A percentile compares a stretch with the other conserved stretches of the same genome.
Conservation (phyloP, 164 flowering plant genomes). For the Chloranthus sessilifolius region DNA sequence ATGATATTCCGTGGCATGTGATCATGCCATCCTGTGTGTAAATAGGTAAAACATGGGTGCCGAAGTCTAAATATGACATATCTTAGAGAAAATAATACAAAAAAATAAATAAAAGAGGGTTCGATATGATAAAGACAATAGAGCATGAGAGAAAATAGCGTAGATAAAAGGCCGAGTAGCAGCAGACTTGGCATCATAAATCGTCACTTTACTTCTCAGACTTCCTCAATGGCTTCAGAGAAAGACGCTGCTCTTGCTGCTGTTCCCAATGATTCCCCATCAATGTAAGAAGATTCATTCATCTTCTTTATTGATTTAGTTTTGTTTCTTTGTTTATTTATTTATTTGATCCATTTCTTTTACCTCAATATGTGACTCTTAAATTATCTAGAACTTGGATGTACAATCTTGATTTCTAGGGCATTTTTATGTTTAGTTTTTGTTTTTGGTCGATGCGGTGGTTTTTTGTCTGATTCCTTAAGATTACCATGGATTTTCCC, state of each 20-base stretch:
- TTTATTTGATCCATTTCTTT: not conserved
- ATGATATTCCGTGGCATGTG: too few relatives aligned
- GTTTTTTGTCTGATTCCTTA: too few relatives aligned
- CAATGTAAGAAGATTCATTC: slow-evolving; percentile 1
- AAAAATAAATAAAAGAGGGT: not conserved
- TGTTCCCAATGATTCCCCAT: slow-evolving; percentile 7
- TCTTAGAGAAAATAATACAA: too few relatives aligned
- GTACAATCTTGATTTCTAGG: not conserved
- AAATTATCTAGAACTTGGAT: not conserved
- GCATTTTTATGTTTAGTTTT: too few relatives aligned
- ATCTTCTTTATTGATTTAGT: too few relatives aligned
- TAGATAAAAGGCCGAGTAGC: not conserved
- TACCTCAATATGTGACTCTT: not conserved
- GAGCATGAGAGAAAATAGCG: not conserved
- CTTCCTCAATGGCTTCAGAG: slow-evolving; percentile 13
- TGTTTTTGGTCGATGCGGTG: too few relatives aligned
- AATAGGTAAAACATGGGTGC: too few relatives aligned
- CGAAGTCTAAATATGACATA: too few relatives aligned
- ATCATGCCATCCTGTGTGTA: too few relatives aligned
- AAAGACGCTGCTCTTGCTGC: slow-evolving; percentile 15
- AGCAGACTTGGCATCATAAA: slow-evolving; percentile 8
- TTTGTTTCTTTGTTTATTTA: not conserved
- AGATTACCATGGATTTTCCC: too few relatives aligned
- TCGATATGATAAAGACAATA: not conserved
- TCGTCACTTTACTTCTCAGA: slow-evolving; percentile 13